phyloP scores from a whole-genome alignment of 257 asterid genomes.

The Solanum tarapatanum region DNA sequence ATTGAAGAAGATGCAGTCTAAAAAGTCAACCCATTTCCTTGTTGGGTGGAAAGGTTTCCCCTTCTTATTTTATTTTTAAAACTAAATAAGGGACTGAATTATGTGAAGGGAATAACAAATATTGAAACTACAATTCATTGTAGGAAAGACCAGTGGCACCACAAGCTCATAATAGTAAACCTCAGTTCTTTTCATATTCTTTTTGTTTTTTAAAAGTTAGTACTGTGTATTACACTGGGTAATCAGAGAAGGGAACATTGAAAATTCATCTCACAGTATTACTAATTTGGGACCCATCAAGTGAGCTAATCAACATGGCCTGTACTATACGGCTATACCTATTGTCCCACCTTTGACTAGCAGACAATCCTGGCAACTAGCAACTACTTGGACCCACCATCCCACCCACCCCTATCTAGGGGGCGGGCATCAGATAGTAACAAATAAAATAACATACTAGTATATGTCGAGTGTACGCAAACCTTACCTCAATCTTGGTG shows the following conservation, averaged over 20 bases:
- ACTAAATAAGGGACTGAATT: background rate
- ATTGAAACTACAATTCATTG: background rate
- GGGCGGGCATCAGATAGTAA: background rate
- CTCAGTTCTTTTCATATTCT: background rate
- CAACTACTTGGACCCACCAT: background rate
- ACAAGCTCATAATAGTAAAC: background rate
- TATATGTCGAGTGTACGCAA: too few species aligned
- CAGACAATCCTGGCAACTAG: background rate
- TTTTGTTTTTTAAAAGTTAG: background rate
- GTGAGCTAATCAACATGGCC: background rate
- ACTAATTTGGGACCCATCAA: background rate
- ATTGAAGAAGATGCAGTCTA: background rate
- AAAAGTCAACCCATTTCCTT: background rate
- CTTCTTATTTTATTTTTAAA: background rate
- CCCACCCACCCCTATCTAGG: background rate
- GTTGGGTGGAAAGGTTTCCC: background rate
- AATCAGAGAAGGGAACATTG: background rate
- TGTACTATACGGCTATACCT: background rate
- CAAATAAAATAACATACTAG: background rate
- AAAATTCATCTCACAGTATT: background rate
- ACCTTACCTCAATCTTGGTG: rapidly evolving
- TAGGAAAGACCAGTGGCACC: background rate
- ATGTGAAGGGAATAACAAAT: background rate
- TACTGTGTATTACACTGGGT: background rate
- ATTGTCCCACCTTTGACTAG: background rate